Evolutionary conservation across 1,284 basidiomycete species (phyloP).

Genomic region (Malassezia japonica): DNA sequence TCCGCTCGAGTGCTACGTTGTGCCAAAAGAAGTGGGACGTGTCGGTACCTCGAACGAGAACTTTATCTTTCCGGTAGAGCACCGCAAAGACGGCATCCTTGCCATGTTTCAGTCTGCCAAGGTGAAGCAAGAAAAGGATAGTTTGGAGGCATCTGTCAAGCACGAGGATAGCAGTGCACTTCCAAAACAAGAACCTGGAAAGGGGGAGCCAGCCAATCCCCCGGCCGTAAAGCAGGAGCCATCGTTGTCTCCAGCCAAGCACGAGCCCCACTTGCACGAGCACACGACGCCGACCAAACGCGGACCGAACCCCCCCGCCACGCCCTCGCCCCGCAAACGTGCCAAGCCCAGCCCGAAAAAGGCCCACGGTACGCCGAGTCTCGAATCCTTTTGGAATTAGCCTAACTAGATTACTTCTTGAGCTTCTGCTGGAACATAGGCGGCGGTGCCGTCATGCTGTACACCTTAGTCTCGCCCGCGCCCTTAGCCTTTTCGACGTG

Average conservation of each 20-base stretch:
- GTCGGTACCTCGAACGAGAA: slow-evolving; percentile 71
- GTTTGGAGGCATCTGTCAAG: no score
- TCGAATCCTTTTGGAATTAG: slow-evolving; percentile 7
- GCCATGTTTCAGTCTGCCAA: slow-evolving; percentile 63
- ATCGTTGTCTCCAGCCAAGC: no score
- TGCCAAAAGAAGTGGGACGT: slow-evolving; percentile 81
- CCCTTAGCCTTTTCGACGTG: slow-evolving; percentile 59
- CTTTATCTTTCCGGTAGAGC: slow-evolving; percentile 69
- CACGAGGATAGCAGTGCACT: no score
- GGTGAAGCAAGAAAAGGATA: background rate
- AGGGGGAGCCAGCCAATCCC: background rate
- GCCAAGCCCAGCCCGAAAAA: no score
- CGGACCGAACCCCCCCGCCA: no score
- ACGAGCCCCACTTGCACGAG: no score
- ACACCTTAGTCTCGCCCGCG: slow-evolving; percentile 34
- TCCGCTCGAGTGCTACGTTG: slow-evolving; percentile 69
- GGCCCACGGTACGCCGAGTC: slow-evolving; percentile 1
- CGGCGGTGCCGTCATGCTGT: slow-evolving; percentile 32
- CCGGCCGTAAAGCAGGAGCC: background rate
- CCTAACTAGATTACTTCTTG: background rate
- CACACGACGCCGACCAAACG: no score
- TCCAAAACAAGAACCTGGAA: background rate
- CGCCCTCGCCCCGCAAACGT: no score
- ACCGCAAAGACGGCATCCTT: slow-evolving; percentile 75
- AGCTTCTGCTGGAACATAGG: slow-evolving; percentile 17